Percentiles rank a stretch among this genome's conserved stretches.
These are phyloP conservation scores for Scedosporium boydii DNA, from an alignment of 2,329 filamentous ascomycete genomes.

Conservation along the genomic window DNA sequence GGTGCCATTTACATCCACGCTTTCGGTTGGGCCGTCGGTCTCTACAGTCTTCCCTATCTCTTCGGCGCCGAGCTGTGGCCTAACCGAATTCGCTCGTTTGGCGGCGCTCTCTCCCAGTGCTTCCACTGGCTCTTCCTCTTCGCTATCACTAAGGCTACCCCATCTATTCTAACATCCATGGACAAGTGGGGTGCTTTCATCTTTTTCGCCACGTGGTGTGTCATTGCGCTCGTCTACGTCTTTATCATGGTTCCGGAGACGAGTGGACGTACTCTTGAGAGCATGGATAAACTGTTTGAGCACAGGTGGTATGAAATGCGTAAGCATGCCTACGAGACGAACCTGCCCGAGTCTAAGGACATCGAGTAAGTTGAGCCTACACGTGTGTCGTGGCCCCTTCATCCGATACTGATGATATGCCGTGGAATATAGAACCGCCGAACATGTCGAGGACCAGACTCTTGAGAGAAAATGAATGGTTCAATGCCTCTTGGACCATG, in stretches of 20 bases:
- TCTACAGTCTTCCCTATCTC: constrained; percentile 31
- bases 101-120: constrained; percentile 25
- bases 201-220: constrained; percentile 30
- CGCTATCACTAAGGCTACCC: constrained; percentile 23
- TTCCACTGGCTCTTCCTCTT: constrained; percentile 35
- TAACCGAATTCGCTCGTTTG: constrained; percentile 33
- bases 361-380: no score
- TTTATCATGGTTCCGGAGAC: constrained; percentile 28
- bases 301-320: no score
- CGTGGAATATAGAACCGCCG: no score
- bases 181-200: constrained; percentile 33
- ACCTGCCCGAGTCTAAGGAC: no score
- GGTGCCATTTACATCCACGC: constrained; percentile 34
- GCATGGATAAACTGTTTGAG: no score
- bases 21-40: constrained; percentile 29
- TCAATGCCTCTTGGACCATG: no score
- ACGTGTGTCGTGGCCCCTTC: no score
- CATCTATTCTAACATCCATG: constrained; percentile 21
- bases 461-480: no score
- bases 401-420: no score
- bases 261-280: no score
- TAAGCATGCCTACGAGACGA: no score
- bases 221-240: constrained; percentile 25
- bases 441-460: no score
- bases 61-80: constrained; percentile 35